A percentile compares a stretch with the other conserved stretches of the same genome.
Evolutionary conservation across 2,329 filamentous ascomycete genomes (phyloP).

Genomic region (Tothia fuscella): DNA sequence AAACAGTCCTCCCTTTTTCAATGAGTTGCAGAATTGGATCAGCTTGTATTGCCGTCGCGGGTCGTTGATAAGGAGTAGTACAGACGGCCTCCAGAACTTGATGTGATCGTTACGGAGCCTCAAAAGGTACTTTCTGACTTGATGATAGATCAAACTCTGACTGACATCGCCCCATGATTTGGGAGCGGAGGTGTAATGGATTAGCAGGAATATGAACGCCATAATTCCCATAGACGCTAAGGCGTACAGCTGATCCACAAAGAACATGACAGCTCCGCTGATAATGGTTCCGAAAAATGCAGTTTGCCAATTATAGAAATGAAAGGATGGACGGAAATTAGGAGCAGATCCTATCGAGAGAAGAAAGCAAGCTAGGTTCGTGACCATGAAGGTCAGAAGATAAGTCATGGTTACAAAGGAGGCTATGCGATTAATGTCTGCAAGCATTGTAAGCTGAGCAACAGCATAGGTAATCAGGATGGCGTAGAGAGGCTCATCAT

Average conservation of each 20-base stretch:
- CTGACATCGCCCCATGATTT: constrained; percentile 87
- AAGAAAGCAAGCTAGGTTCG: constrained; percentile 76
- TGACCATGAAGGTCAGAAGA: constrained; percentile 83
- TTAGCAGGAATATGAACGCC: constrained; percentile 66
- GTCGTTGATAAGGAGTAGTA: constrained; percentile 72
- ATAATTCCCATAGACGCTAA: constrained; percentile 62
- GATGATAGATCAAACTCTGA: constrained; percentile 77
- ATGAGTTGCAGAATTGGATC: constrained; percentile 81
- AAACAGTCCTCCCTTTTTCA: constrained; percentile 80
- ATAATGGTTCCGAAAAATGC: constrained; percentile 62
- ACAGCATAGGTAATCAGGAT: constrained; percentile 65
- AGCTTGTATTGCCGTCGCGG: constrained; percentile 70
- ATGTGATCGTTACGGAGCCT: constrained; percentile 79
- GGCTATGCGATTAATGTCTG: constrained; percentile 77
- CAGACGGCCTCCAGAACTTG: constrained; percentile 87
- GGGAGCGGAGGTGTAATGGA: constrained; percentile 74
- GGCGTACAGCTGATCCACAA: constrained; percentile 73
- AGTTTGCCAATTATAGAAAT: constrained; percentile 80
- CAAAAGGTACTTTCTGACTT: constrained; percentile 77
- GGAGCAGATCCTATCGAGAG: constrained; percentile 79
- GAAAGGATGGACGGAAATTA: constrained; percentile 79
- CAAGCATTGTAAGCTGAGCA: constrained; percentile 68
- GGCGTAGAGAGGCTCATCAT: constrained; percentile 65
- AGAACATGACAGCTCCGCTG: constrained; percentile 76
- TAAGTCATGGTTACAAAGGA: constrained; percentile 87